Evolutionary conservation across 129 eudicot species (phyloP), one percentile per base, ranked within the genome.

Genomic region (Lactuca sativa): DNA sequence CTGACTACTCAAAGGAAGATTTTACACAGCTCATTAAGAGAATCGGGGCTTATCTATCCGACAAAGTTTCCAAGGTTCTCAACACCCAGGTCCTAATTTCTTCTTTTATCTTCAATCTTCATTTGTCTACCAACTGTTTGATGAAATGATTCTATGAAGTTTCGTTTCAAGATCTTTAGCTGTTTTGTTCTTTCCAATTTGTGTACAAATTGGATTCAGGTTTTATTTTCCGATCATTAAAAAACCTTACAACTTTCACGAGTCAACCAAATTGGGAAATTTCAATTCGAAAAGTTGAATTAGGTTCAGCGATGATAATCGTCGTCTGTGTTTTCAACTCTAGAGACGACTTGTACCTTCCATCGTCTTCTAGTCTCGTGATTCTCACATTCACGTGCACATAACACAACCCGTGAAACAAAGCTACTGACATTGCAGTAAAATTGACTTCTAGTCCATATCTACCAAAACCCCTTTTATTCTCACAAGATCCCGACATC

Each of bases 1-100:
- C 89, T 62, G 93, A 91, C 67, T 63, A 78, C 83, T 75, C 91
- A 62, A 92, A 86, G 85, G 95, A 88, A 16, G 95, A 92, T 31
- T 51, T 92, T 32, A 16, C 84, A 15, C 91, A 82, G 75, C 79
- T 82, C 7, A 59, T 88, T 72, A 88, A 85, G 86, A 83, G 83
- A 48, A 52, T 88, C 43, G 93, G 95, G 62, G 83, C 84, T 81
- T 82, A 58, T 76, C 69, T 92, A 70, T 66, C 87, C 41, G 33
- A 64, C 65, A 91, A 82, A 72, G 49, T 91, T 58, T 92, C 89
- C 70, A 84, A 81, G 73, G 67, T 86, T 69, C 68, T 86, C 73
- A 72, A 82, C 30, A 76, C 73, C 72, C 77, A 86, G 88, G 96
- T 90, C 38, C 56, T 40, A 17, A 51, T 73, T 65, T 56, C 25